Conservation (phyloP, 2,329 filamentous ascomycete genomes). For the Aspergillus phoenicis region DNA sequence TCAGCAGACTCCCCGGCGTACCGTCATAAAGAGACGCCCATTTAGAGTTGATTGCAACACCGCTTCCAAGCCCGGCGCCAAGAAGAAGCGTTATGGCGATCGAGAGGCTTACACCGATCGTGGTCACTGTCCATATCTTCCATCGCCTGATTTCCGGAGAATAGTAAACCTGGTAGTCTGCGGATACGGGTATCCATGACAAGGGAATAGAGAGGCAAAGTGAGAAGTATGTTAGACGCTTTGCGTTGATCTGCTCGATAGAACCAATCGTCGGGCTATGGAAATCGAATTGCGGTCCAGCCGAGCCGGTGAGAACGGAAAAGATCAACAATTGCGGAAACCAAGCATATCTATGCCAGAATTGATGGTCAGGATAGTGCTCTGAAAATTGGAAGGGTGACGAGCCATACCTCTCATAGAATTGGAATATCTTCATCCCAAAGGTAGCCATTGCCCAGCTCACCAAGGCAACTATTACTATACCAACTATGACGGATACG, state of each 20-base stretch:
- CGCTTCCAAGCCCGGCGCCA: conserved; percentile 47
- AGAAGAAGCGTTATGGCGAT: conserved; percentile 42
- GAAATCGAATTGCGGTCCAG: conserved; percentile 39
- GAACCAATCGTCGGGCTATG: conserved; percentile 32
- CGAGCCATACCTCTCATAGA: conserved; percentile 44
- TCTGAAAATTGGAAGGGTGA: neutral
- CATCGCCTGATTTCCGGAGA: conserved; percentile 39
- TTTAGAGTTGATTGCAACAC: conserved; percentile 34
- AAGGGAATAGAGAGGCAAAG: conserved; percentile 40
- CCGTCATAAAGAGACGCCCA: conserved; percentile 25
- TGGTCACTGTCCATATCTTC: conserved; percentile 43
- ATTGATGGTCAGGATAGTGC: neutral
- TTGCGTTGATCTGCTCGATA: conserved; percentile 34
- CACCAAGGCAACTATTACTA: conserved; percentile 39
- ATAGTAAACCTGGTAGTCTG: conserved; percentile 51
- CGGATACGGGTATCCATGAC: conserved; percentile 38
- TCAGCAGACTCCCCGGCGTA: conserved; percentile 41
- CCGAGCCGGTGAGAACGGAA: conserved; percentile 44
- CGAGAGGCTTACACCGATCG: conserved; percentile 37
- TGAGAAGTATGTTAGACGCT: conserved; percentile 42
- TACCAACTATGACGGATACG: conserved; percentile 44
- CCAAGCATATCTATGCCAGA: conserved; percentile 38
- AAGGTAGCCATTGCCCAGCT: conserved; percentile 43
- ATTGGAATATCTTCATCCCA: conserved; percentile 46
- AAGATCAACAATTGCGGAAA: conserved; percentile 46